Conservation (phyloP, 2,329 filamentous ascomycete genomes). For the Sporothrix dimorphospora region DNA sequence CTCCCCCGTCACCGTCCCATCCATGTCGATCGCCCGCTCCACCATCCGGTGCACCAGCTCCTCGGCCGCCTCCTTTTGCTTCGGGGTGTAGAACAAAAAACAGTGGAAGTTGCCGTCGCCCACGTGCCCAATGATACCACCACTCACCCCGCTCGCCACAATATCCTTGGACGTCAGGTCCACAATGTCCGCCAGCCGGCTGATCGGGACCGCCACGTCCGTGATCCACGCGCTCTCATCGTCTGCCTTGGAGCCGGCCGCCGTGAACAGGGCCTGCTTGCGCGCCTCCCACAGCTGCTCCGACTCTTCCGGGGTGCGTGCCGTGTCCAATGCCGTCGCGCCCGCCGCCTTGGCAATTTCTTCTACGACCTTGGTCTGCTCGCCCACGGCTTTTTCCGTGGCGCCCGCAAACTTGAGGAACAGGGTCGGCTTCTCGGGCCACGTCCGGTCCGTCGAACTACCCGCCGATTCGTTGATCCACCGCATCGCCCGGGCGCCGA, state of each 20-base stretch:
- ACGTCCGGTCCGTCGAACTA: conserved; percentile 66
- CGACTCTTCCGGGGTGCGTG: conserved; percentile 67
- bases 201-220: conserved; percentile 83
- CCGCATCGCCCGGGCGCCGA: conserved; percentile 88
- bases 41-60: conserved; percentile 81
- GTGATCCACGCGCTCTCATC: conserved; percentile 80
- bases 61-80: conserved; percentile 68
- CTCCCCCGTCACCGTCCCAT: conserved; percentile 84
- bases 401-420: conserved; percentile 86
- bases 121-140: conserved; percentile 73
- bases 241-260: conserved; percentile 66
- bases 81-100: conserved; percentile 64
- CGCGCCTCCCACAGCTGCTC: conserved; percentile 79
- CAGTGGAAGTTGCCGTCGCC: conserved; percentile 71
- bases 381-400: conserved; percentile 66
- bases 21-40: conserved; percentile 80
- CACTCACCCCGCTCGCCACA: conserved; percentile 71
- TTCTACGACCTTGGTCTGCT: conserved; percentile 72
- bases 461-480: conserved; percentile 61
- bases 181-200: conserved; percentile 71
- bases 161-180: conserved; percentile 74
- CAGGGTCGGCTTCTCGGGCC: conserved; percentile 74
- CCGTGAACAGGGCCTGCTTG: conserved; percentile 83
- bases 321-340: conserved; percentile 76
- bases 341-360: conserved; percentile 63